Conservation (phyloP, 2,329 filamentous ascomycete genomes). For the Cercospora brassicicola region DNA sequence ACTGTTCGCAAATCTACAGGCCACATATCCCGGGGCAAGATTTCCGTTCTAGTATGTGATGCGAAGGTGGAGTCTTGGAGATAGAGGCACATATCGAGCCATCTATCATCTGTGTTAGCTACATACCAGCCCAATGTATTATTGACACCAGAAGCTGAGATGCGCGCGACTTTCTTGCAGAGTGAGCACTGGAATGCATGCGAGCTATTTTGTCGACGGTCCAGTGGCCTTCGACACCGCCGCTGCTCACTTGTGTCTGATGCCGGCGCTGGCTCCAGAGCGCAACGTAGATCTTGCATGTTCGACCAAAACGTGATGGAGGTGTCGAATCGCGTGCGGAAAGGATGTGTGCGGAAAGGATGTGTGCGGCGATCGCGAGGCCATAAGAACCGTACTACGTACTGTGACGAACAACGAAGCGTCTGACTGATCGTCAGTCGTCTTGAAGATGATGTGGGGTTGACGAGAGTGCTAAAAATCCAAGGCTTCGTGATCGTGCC, state of each 20-base stretch:
- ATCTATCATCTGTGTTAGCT: not conserved
- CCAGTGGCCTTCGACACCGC: too few relatives aligned
- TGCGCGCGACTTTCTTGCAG: too few relatives aligned
- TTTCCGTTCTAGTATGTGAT: not conserved
- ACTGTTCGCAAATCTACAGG: too few relatives aligned
- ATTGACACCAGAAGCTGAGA: not conserved
- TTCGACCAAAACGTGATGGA: not conserved
- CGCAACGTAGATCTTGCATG: too few relatives aligned
- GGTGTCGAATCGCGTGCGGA: too few relatives aligned
- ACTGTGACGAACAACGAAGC: not conserved
- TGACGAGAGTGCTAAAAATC: not conserved
- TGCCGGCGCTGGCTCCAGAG: too few relatives aligned
- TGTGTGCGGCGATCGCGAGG: too few relatives aligned
- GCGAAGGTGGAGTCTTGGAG: not conserved
- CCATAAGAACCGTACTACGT: too few relatives aligned
- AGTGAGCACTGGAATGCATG: too few relatives aligned
- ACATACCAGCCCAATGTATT: not conserved
- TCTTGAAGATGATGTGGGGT: not conserved
- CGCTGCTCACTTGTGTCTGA: too few relatives aligned
- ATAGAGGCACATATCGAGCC: not conserved
- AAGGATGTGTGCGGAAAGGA: too few relatives aligned
- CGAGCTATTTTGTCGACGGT: too few relatives aligned
- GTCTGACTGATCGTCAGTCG: not conserved
- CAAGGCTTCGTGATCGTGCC: not conserved
- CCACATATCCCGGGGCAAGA: not conserved